phyloP scores from a whole-genome alignment of 768 basidiomycete genomes.

The Lactarius psammicola region DNA sequence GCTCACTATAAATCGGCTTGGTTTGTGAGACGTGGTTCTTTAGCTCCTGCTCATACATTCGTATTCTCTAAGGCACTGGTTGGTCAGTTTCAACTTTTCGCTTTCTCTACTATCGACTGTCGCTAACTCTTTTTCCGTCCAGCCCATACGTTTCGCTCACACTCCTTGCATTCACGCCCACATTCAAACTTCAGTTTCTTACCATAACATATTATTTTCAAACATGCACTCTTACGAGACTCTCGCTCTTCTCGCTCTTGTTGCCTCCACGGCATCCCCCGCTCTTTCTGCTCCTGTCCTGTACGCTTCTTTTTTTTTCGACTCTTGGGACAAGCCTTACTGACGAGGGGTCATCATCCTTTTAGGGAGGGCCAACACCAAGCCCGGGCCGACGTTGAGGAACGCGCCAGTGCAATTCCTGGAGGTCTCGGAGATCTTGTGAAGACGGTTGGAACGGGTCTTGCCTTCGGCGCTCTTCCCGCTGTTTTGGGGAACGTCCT shows the following conservation, averaged over 20 bases:
- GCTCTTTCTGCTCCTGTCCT: not conserved
- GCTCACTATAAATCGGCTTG: not conserved
- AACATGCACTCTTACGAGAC: slow-evolving; percentile 5
- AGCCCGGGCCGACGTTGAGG: not conserved
- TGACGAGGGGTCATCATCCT: not conserved
- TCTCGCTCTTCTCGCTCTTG: slow-evolving; percentile 8
- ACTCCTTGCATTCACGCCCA: not conserved
- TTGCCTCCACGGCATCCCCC: not conserved
- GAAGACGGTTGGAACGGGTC: not conserved
- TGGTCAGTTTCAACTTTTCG: slow-evolving; percentile 7
- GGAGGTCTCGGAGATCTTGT: not conserved
- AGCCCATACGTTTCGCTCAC: slow-evolving; percentile 1
- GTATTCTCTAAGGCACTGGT: slow-evolving; percentile 13
- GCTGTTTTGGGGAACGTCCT: not conserved
- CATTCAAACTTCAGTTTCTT: not conserved
- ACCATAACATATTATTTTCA: not conserved
- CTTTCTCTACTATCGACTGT: not conserved
- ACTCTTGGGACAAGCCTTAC: not conserved
- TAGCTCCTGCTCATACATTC: slow-evolving; percentile 11
- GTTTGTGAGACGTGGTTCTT: not conserved
- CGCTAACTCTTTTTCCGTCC: not conserved
- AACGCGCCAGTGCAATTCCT: not conserved
- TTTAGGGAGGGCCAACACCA: not conserved
- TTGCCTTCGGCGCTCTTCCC: not conserved
- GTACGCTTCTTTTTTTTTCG: not conserved